Evolutionary conservation across 306 rosid genomes (phyloP).

Genomic region (Acacia crassicarpa): DNA sequence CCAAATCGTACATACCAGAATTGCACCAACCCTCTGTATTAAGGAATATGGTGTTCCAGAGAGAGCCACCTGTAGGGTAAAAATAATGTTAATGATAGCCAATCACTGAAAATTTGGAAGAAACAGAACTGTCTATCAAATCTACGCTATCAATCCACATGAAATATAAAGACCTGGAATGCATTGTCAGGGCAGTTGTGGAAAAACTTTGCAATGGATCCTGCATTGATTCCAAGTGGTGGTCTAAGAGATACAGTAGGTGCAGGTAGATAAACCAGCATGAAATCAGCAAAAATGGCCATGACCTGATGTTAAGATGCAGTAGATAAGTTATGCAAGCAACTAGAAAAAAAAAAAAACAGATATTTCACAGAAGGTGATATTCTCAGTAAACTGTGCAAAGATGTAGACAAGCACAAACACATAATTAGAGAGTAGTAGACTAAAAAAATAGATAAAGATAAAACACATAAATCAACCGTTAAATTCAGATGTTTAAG

Average conservation of each 20-base stretch:
- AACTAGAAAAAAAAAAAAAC: not conserved
- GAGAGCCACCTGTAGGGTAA: constrained; percentile 47
- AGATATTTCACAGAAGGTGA: constrained; percentile 11
- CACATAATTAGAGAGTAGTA: not conserved
- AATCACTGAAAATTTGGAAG: not conserved
- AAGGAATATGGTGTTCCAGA: constrained; percentile 57
- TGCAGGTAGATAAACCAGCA: constrained; percentile 91
- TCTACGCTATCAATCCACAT: constrained; percentile 2
- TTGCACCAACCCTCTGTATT: constrained; percentile 59
- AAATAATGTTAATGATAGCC: constrained; percentile 21
- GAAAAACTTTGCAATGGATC: constrained; percentile 79
- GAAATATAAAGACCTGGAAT: constrained; percentile 63
- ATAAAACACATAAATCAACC: not conserved
- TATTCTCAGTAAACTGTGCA: not conserved
- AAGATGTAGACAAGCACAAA: not conserved
- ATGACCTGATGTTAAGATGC: constrained; percentile 54
- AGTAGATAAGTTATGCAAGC: constrained; percentile 5
- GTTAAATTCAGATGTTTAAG: not conserved
- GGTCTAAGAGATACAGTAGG: constrained; percentile 84
- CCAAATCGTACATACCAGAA: constrained; percentile 51
- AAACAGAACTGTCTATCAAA: constrained; percentile 3
- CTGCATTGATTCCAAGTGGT: constrained; percentile 68
- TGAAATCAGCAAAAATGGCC: constrained; percentile 97
- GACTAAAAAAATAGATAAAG: not conserved
- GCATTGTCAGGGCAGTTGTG: constrained; percentile 96